Percentiles rank a stretch among this genome's conserved stretches.
Conservation (phyloP, 2,329 filamentous ascomycete species). For the Fusarium piperis region DNA sequence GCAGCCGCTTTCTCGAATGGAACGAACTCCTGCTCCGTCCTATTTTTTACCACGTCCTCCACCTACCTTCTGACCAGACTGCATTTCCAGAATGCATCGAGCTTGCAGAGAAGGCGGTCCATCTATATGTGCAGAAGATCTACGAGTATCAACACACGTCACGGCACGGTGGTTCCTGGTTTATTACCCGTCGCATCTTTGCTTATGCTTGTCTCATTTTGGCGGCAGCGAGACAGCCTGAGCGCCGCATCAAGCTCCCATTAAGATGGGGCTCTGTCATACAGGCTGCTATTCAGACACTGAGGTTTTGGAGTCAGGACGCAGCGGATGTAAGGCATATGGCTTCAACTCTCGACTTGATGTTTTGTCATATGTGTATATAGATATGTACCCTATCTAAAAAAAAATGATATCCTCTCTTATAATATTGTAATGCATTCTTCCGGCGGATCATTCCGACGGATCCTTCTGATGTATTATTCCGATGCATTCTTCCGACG, state of each 20-base stretch:
- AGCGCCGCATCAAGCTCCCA: not conserved
- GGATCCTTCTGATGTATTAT: no score
- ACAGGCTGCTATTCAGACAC: not conserved
- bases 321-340: not conserved
- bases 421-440: no score
- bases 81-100: not conserved
- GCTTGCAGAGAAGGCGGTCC: not conserved
- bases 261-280: not conserved
- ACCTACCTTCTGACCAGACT: not conserved
- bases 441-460: no score
- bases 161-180: conserved; percentile 19
- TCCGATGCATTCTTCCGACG: no score
- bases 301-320: conserved; percentile 1
- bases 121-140: not conserved
- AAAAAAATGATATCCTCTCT: no score
- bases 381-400: not conserved
- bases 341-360: not conserved
- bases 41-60: conserved; percentile 15
- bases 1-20: conserved; percentile 8
- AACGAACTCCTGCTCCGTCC: conserved; percentile 17
- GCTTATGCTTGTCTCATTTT: conserved; percentile 7
- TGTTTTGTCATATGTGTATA: not conserved
- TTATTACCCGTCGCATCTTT: conserved; percentile 14
- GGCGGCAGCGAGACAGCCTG: not conserved
- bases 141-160: not conserved